Percentiles rank a stretch among this genome's conserved stretches.
Evolutionary conservation across 345 rosid genomes (phyloP).

Genomic region (Euphorbia lathyris): DNA sequence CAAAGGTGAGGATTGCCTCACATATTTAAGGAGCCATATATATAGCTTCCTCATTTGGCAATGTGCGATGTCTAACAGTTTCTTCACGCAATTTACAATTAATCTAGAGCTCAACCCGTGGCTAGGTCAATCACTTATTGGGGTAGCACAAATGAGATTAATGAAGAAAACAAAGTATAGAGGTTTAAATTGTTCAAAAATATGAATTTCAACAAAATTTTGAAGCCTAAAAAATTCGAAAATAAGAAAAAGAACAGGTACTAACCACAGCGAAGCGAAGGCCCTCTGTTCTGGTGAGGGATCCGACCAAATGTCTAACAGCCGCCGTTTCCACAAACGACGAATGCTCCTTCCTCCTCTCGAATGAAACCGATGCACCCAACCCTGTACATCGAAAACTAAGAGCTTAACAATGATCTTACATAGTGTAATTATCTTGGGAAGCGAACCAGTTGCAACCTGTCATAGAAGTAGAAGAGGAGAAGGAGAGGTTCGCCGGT

Average conservation of each 20-base stretch:
- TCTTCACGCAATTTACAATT: neutral
- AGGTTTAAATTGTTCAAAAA: too few species aligned
- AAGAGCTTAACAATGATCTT: neutral
- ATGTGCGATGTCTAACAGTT: too few species aligned
- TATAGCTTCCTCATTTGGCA: too few species aligned
- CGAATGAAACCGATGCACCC: neutral
- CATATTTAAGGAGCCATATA: too few species aligned
- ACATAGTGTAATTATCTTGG: neutral
- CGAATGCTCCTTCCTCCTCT: slow-evolving; percentile 8
- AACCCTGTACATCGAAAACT: slow-evolving; percentile 1
- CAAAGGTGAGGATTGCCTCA: too few species aligned
- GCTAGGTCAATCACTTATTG: too few species aligned
- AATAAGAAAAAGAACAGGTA: neutral
- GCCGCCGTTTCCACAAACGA: neutral
- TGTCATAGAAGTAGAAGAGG: slow-evolving; percentile 4
- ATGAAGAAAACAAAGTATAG: too few species aligned
- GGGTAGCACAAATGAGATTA: too few species aligned
- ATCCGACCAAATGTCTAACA: neutral
- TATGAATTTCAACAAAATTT: too few species aligned
- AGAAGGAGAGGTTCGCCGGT: neutral
- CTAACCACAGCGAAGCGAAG: neutral
- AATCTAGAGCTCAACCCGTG: neutral
- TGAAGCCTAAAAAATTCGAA: too few species aligned
- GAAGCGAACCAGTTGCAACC: neutral
- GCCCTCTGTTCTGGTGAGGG: neutral